Percentiles rank a stretch among this genome's conserved stretches.
Conservation (phyloP, 371 early-diverging fungal genomes). For the Umbelopsis sp. region DNA sequence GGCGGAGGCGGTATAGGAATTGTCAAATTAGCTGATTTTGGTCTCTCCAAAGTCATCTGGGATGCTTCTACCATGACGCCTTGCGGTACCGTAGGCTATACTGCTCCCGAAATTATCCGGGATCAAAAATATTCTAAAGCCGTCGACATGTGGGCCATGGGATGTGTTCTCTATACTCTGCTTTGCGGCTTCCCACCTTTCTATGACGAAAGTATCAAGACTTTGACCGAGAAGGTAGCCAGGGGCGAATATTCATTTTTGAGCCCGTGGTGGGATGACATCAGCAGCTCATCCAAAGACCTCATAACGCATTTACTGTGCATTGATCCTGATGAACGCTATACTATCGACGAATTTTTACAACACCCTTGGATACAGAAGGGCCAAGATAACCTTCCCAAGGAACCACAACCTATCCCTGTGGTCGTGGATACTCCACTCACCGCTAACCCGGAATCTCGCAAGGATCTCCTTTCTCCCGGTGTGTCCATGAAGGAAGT, state of each 20-base stretch:
- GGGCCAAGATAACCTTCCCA: constrained; percentile 34
- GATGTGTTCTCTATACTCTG: constrained; percentile 79
- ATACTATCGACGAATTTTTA: constrained; percentile 70
- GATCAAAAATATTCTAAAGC: constrained; percentile 70
- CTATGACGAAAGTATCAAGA: constrained; percentile 67
- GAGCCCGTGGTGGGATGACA: constrained; percentile 80
- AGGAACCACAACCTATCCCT: constrained; percentile 4
- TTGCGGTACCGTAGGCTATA: constrained; percentile 80
- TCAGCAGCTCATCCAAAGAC: constrained; percentile 71
- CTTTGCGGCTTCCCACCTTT: constrained; percentile 82
- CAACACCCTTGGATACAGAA: constrained; percentile 81
- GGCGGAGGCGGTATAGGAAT: constrained; percentile 71
- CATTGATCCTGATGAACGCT: constrained; percentile 56
- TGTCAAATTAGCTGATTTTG: constrained; percentile 76
- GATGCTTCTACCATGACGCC: constrained; percentile 74
- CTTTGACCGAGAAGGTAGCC: constrained; percentile 64
- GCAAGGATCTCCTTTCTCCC: constrained; percentile 40
- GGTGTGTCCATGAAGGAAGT: constrained; percentile 57
- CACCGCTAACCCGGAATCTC: constrained; percentile 17
- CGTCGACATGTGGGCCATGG: constrained; percentile 85
- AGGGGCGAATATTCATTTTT: constrained; percentile 66
- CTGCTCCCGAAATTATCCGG: constrained; percentile 78
- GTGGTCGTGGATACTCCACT: not conserved
- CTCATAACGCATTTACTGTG: constrained; percentile 67
- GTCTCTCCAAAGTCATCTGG: constrained; percentile 72